These are phyloP conservation scores for Scolecobasidium constrictum DNA, from an alignment of 2,329 filamentous ascomycete species.

Conservation along the genomic window DNA sequence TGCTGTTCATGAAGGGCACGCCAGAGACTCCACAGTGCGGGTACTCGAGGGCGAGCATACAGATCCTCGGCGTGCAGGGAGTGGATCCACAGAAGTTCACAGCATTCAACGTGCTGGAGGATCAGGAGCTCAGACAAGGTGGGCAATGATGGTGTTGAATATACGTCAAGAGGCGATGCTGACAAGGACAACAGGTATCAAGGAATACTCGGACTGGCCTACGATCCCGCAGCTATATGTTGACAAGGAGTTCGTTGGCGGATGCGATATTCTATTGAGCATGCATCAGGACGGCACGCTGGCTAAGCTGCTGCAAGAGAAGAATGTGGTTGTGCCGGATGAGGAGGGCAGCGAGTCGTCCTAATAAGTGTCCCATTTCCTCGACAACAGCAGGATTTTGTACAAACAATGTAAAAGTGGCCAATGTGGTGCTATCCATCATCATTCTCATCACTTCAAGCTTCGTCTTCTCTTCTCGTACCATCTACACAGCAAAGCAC, in stretches of 20 bases:
- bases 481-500: too few species aligned
- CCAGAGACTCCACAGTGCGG: slow-evolving; percentile 93
- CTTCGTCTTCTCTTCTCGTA: too few species aligned
- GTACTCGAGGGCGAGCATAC: slow-evolving; percentile 88
- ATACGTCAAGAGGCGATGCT: not conserved
- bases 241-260: slow-evolving; percentile 89
- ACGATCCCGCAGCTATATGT: slow-evolving; percentile 97
- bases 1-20: slow-evolving; percentile 99
- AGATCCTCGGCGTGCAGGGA: slow-evolving; percentile 88
- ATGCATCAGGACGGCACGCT: slow-evolving; percentile 97
- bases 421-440: too few species aligned
- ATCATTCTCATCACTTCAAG: too few species aligned
- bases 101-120: slow-evolving; percentile 96
- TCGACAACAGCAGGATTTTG: too few species aligned
- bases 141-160: slow-evolving; percentile 17
- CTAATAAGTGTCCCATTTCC: too few species aligned
- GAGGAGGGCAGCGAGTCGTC: slow-evolving; percentile 12
- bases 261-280: slow-evolving; percentile 91
- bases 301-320: slow-evolving; percentile 84
- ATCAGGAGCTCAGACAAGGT: slow-evolving; percentile 76
- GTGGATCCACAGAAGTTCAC: slow-evolving; percentile 93
- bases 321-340: slow-evolving; percentile 62
- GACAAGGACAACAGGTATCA: slow-evolving; percentile 67
- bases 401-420: too few species aligned
- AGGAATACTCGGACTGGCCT: slow-evolving; percentile 98